These are phyloP conservation scores for Penicillium nucicola DNA, from an alignment of 495 filamentous ascomycete genomes.

Conservation along the genomic window DNA sequence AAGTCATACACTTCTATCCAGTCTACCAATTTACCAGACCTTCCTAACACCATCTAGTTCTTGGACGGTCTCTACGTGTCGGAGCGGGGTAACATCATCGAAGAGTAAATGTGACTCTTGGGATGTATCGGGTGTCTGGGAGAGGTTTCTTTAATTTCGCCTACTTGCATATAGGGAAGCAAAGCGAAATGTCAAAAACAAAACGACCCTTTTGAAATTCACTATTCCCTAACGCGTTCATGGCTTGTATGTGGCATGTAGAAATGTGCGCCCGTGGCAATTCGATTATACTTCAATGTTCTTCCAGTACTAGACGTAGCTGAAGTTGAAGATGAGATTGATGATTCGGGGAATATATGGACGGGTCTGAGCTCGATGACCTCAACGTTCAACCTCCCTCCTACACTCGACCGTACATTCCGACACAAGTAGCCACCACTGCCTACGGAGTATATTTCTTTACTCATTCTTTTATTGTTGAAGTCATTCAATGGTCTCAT, in stretches of 20 bases:
- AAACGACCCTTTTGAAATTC: constrained; percentile 40
- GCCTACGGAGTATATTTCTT: not conserved
- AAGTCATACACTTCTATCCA: constrained; percentile 9
- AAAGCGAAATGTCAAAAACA: constrained; percentile 45
- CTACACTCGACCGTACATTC: not conserved
- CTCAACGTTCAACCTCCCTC: not conserved
- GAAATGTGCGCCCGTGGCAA: constrained; percentile 13
- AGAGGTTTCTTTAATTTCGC: constrained; percentile 44
- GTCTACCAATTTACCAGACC: constrained; percentile 16
- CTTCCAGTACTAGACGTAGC: not conserved
- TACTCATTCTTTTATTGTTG: too few relatives aligned
- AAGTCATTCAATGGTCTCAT: too few relatives aligned
- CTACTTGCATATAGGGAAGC: constrained; percentile 45
- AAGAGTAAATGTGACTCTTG: constrained; percentile 53
- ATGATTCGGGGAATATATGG: not conserved
- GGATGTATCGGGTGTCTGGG: constrained; percentile 41
- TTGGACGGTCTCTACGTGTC: constrained; percentile 99
- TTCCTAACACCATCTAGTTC: constrained; percentile 60
- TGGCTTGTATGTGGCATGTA: constrained; percentile 29
- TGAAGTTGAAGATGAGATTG: not conserved
- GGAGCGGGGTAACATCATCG: constrained; percentile 89
- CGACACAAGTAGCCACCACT: not conserved
- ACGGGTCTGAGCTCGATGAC: not conserved
- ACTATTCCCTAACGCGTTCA: constrained; percentile 18
- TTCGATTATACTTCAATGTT: not conserved